These are phyloP conservation scores for Fusarium bactridioides DNA, from an alignment of 2,329 filamentous ascomycete genomes.

Conservation along the genomic window DNA sequence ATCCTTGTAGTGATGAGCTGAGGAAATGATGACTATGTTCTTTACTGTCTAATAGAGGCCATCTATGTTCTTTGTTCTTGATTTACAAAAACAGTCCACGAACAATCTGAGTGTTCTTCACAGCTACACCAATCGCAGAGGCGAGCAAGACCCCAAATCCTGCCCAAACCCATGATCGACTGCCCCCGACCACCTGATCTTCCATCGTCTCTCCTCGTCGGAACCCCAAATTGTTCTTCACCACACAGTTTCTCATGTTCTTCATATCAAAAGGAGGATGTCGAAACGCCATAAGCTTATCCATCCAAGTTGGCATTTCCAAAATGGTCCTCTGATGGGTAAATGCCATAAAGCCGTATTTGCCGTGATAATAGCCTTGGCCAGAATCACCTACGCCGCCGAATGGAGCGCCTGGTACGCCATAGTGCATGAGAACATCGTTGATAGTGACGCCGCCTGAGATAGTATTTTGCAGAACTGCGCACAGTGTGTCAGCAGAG, in stretches of 20 bases:
- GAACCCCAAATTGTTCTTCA: not conserved
- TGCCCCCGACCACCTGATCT: not conserved
- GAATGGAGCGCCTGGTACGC: constrained; percentile 52
- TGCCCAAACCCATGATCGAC: not conserved
- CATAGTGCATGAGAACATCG: constrained; percentile 50
- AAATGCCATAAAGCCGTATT: constrained; percentile 50
- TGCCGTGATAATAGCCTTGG: constrained; percentile 54
- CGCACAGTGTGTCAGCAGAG: rapidly evolving
- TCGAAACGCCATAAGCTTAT: not conserved
- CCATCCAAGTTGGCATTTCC: constrained; percentile 40
- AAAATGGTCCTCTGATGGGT: constrained; percentile 43
- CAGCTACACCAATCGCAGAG: not conserved
- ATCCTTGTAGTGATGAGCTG: rapidly evolving
- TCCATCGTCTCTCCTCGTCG: not conserved
- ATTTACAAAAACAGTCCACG: rapidly evolving
- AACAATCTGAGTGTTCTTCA: rapidly evolving
- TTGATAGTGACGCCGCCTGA: constrained; percentile 56
- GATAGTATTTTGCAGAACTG: not conserved
- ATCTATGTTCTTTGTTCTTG: not conserved
- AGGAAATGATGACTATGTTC: not conserved
- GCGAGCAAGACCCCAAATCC: not conserved
- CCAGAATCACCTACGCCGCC: constrained; percentile 57
- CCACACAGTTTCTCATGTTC: not conserved
- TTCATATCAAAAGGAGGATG: not conserved
- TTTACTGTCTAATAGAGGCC: not conserved